Conservation (phyloP, 106 monocot species). For the Allium fistulosum region DNA sequence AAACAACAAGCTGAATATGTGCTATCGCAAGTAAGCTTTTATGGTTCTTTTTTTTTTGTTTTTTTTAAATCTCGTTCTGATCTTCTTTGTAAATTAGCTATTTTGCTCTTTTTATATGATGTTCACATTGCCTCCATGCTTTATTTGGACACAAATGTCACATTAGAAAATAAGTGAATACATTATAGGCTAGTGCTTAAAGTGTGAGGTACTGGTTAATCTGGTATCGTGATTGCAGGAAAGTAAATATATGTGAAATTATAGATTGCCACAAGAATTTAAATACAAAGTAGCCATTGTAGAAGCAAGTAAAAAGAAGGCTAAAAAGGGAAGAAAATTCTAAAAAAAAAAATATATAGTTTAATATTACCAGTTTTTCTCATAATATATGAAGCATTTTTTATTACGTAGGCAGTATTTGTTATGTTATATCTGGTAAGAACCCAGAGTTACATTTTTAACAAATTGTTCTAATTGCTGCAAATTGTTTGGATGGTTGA, state of each 20-base stretch:
- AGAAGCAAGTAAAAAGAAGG: background rate
- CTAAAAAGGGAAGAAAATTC: background rate
- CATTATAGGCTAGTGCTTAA: no score
- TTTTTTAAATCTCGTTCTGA: background rate
- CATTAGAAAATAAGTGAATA: background rate
- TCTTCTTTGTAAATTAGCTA: background rate
- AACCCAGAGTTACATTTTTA: background rate
- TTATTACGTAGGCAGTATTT: background rate
- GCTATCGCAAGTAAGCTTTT: conserved; percentile 52
- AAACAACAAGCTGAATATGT: conserved; percentile 82
- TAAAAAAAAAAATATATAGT: background rate
- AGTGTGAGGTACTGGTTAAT: no score
- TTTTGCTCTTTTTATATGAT: background rate
- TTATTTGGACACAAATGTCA: background rate
- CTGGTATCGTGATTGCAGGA: no score
- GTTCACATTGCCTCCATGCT: background rate
- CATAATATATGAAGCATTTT: background rate
- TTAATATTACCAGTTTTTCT: background rate
- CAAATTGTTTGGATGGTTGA: no score
- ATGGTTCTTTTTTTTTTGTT: background rate
- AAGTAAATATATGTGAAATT: no score
- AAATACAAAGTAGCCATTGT: background rate
- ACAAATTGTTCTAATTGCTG: conserved; percentile 6
- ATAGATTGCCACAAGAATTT: no score
- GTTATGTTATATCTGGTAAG: background rate